These are phyloP conservation scores for Ormosia emarginata DNA, from an alignment of 306 rosid species.

Conservation along the genomic window DNA sequence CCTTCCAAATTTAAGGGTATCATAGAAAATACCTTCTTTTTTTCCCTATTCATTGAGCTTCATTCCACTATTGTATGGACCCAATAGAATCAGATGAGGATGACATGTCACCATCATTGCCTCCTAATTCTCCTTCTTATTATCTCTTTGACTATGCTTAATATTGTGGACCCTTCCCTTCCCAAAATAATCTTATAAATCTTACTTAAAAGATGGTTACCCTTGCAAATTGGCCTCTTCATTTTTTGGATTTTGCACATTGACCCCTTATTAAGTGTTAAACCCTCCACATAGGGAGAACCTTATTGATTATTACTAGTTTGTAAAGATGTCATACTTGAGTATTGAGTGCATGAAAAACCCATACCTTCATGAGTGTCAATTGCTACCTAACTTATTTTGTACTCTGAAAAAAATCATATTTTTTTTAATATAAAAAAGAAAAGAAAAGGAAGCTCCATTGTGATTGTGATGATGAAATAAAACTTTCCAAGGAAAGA, in stretches of 20 bases:
- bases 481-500: slow-evolving; percentile 25
- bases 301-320: background rate
- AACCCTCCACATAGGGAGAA: background rate
- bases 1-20: too few relatives aligned
- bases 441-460: background rate
- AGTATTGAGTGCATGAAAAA: background rate
- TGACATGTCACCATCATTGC: slow-evolving; percentile 40
- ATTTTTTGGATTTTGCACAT: background rate
- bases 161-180: background rate
- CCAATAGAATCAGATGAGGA: slow-evolving; percentile 34
- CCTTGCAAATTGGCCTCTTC: background rate
- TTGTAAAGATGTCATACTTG: background rate
- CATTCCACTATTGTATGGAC: slow-evolving; percentile 24
- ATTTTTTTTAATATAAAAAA: background rate
- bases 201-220: background rate
- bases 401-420: background rate
- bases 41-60: background rate
- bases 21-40: too few relatives aligned
- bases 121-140: slow-evolving; percentile 15
- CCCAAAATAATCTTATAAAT: background rate
- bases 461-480: slow-evolving; percentile 22
- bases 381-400: slow-evolving; percentile 21
- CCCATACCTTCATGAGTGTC: slow-evolving; percentile 11
- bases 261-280: background rate
- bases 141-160: slow-evolving; percentile 3